Evolutionary conservation across 306 rosid species (phyloP).

Genomic region (Cucurbita maxima): DNA sequence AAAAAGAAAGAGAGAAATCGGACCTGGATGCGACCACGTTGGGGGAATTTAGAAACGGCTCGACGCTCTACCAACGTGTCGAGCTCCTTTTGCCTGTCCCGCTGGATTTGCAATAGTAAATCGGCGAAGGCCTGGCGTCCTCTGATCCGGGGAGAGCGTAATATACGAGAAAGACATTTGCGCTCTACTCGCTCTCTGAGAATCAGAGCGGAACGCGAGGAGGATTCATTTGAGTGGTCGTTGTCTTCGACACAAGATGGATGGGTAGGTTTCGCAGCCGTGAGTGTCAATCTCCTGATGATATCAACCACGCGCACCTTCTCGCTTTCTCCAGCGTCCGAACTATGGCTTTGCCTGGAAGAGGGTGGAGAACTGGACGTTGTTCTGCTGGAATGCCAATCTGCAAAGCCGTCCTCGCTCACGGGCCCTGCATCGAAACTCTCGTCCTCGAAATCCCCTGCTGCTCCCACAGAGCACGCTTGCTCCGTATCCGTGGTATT

Average conservation of each 20-base stretch:
- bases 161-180: slow-evolving; percentile 10
- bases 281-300: slow-evolving; percentile 39
- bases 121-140: slow-evolving; percentile 68
- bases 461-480: slow-evolving; percentile 12
- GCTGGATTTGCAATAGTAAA: slow-evolving; percentile 53
- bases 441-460: slow-evolving; percentile 26
- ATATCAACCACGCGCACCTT: slow-evolving; percentile 57
- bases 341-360: slow-evolving; percentile 14
- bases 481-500: background rate
- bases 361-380: slow-evolving; percentile 15
- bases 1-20: background rate
- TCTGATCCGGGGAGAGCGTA: slow-evolving; percentile 30
- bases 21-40: slow-evolving; percentile 86
- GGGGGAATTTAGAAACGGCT: slow-evolving; percentile 57
- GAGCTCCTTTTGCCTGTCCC: slow-evolving; percentile 55
- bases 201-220: background rate
- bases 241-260: slow-evolving; percentile 13
- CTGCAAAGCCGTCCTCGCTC: slow-evolving; percentile 21
- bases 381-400: slow-evolving; percentile 28
- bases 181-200: slow-evolving; percentile 14
- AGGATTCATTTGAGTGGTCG: slow-evolving; percentile 21
- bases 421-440: slow-evolving; percentile 9
- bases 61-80: slow-evolving; percentile 27
- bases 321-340: slow-evolving; percentile 20
- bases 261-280: slow-evolving; percentile 22